Conservation (phyloP, 257 asterid species). For the Salvia splendens region DNA sequence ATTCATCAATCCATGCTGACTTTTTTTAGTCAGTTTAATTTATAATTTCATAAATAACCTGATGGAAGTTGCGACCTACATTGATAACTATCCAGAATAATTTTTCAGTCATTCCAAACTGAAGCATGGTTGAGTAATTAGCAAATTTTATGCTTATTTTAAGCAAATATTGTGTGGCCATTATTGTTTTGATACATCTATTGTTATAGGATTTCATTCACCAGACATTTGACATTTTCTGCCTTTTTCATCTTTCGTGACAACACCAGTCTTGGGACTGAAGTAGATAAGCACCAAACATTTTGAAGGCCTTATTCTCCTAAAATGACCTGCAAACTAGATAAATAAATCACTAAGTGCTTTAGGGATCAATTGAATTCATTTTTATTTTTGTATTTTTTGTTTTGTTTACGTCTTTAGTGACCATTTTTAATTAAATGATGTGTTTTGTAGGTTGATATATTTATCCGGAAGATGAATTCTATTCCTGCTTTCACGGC, state of each 20-base stretch:
- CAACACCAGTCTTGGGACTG: not conserved
- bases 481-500: conserved; percentile 93
- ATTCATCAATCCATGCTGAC: not conserved
- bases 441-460: conserved; percentile 63
- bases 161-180: no score
- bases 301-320: not conserved
- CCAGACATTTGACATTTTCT: not conserved
- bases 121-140: no score
- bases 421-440: conserved; percentile 2
- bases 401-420: not conserved
- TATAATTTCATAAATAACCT: not conserved
- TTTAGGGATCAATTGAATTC: not conserved
- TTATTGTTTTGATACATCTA: no score
- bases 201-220: not conserved
- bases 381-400: not conserved
- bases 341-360: not conserved
- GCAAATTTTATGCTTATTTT: no score
- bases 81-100: conserved; percentile 1
- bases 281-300: not conserved
- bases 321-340: not conserved
- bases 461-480: conserved; percentile 79
- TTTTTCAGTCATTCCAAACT: not conserved
- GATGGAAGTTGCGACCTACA: conserved; percentile 4
- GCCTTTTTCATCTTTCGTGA: not conserved
- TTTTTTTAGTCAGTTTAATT: not conserved